phyloP scores from a whole-genome alignment of 148 eudicot species.

The Fagopyrum tataricum region DNA sequence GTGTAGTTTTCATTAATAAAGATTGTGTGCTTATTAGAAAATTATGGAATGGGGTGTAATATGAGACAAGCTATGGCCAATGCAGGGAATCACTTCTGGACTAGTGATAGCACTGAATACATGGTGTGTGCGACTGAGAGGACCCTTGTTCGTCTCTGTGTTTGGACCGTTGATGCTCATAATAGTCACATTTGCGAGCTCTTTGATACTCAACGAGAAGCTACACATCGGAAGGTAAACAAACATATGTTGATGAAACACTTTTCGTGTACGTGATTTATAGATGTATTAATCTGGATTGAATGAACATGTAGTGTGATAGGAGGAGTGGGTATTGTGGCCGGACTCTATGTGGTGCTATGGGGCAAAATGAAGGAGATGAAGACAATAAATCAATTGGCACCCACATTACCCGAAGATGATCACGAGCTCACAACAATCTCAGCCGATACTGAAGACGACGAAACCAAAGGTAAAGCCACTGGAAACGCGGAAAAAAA shows the following conservation, averaged over 20 bases:
- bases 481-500: not conserved
- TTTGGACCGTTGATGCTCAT: slow-evolving; percentile 53
- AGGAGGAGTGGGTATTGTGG: slow-evolving; percentile 37
- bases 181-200: slow-evolving; percentile 38
- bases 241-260: not conserved
- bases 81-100: slow-evolving; percentile 45
- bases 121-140: slow-evolving; percentile 42
- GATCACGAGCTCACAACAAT: not conserved
- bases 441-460: not conserved
- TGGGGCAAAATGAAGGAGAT: slow-evolving; percentile 60
- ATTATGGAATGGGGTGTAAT: too few relatives aligned
- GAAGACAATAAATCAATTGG: slow-evolving; percentile 22
- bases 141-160: slow-evolving; percentile 54
- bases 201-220: slow-evolving; percentile 39
- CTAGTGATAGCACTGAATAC: slow-evolving; percentile 24
- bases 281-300: not conserved
- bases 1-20: not conserved
- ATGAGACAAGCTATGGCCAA: too few relatives aligned
- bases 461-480: not conserved
- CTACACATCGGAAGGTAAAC: slow-evolving; percentile 56
- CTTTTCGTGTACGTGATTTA: too few relatives aligned
- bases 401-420: slow-evolving; percentile 13
- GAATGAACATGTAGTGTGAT: slow-evolving; percentile 24
- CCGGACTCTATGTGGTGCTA: slow-evolving; percentile 45
- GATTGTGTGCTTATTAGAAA: too few relatives aligned